Percentiles rank a stretch among this genome's conserved stretches.
phyloP scores from a whole-genome alignment of 495 filamentous ascomycete genomes.

The Amphirosellinia nigrospora region DNA sequence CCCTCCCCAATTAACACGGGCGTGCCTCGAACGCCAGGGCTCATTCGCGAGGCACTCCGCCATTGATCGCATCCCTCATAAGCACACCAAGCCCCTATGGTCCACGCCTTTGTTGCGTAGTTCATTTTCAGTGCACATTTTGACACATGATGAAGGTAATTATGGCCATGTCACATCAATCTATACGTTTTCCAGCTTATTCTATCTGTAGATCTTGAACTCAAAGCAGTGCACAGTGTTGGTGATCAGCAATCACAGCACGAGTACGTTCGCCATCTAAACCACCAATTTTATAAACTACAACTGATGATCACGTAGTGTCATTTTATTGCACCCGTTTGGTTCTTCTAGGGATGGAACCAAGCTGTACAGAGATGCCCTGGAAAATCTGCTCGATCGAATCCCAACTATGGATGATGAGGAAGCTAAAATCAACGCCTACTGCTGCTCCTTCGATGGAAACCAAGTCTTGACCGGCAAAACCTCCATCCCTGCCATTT shows the following conservation, averaged over 20 bases:
- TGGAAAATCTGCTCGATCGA: background rate
- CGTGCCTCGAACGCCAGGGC: too few relatives aligned
- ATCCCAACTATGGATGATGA: background rate
- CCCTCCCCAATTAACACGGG: too few relatives aligned
- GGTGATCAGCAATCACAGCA: background rate
- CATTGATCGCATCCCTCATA: too few relatives aligned
- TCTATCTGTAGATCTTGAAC: too few relatives aligned
- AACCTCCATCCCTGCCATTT: background rate
- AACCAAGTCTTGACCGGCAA: background rate
- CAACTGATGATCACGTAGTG: background rate
- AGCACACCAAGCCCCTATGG: too few relatives aligned
- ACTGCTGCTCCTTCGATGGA: background rate
- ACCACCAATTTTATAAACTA: too few relatives aligned
- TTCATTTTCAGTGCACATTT: too few relatives aligned
- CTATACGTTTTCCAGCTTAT: too few relatives aligned
- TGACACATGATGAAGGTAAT: background rate
- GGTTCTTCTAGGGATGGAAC: background rate
- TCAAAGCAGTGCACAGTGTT: background rate
- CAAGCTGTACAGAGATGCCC: background rate
- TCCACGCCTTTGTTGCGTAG: too few relatives aligned
- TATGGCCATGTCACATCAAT: too few relatives aligned
- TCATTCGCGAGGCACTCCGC: too few relatives aligned
- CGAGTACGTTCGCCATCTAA: background rate
- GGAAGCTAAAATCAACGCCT: background rate
- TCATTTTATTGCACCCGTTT: background rate